phyloP scores from a whole-genome alignment of 140 eudicot species.

The Eryngium alpinum region DNA sequence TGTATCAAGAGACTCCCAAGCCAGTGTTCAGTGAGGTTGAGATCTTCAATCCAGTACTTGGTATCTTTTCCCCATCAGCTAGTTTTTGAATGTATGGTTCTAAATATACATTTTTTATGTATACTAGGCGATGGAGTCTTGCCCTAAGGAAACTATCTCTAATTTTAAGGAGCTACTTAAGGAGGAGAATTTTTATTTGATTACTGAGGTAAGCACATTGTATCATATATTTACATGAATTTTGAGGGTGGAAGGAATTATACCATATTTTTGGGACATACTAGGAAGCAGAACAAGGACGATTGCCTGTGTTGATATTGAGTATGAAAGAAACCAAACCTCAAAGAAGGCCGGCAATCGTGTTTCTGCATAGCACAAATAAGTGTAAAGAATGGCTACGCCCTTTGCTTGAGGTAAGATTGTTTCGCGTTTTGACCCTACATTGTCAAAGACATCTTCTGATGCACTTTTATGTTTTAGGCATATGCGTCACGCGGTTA shows the following conservation, averaged over 20 bases:
- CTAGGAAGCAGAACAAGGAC: conserved; percentile 89
- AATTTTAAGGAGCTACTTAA: conserved; percentile 57
- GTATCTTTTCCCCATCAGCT: neutral
- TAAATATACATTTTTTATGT: neutral
- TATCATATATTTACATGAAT: neutral
- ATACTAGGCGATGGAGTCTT: conserved; percentile 77
- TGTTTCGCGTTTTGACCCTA: neutral
- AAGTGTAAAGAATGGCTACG: conserved; percentile 91
- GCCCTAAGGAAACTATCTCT: conserved; percentile 67
- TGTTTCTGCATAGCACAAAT: conserved; percentile 80
- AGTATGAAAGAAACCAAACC: conserved; percentile 51
- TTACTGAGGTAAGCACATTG: conserved; percentile 56
- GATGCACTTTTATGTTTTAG: conserved; percentile 29
- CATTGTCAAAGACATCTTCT: neutral
- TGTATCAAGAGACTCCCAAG: conserved; percentile 67
- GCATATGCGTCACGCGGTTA: conserved; percentile 95
- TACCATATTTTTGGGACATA: conserved; percentile 1
- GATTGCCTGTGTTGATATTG: conserved; percentile 71
- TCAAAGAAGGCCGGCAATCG: conserved; percentile 66
- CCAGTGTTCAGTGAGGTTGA: conserved; percentile 59
- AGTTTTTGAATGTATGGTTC: conserved; percentile 1
- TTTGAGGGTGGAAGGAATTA: conserved; percentile 9
- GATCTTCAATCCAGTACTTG: neutral
- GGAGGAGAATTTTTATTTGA: conserved; percentile 85
- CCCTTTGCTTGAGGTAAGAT: conserved; percentile 76